Base-by-base conservation (phyloP, 2,329 filamentous ascomycete species). In the Blastomyces silverae region DNA sequence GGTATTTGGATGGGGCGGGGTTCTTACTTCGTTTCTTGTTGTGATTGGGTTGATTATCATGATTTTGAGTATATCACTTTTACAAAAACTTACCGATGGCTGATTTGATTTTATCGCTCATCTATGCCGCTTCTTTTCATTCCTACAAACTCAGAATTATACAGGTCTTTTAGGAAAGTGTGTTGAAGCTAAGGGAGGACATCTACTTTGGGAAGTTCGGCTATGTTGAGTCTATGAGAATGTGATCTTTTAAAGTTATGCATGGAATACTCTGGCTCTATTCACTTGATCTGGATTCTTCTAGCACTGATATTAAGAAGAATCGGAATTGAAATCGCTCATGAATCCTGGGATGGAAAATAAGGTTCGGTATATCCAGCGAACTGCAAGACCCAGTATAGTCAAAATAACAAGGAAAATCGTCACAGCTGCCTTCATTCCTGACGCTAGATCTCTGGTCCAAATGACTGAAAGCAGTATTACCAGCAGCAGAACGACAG, bases 1-100 rank as follows among this genome's bases (percentile, higher is more conserved):
- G 91, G 90, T 97, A 25, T 83, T 99, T 73, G 94, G 94, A 66
- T 99, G 94, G 94, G 97, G 97, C 78, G 90, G 91, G 53, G 97
- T 99, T 74, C 89, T 90, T 25, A 78, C 97, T 63, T 83, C 99
- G 69, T 96, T 97, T 71, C 88, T 97, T 67, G 93, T 97, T 63
- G 97, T 92, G 59, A 94, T 97, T 73, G 94, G 93, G 64, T 68
- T 97, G 77, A 81, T 99, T 67, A 89, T 96, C 73, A 97, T 97
- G 92, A 96, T 97, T 72, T 80, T 97, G 76, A 97, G 92, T 79
- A 94, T 97, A 74, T 85, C 88, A 70, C 83, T 96, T 64, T 79
- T 97, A 69, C 84, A 86, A 70, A 84, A 89, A 72, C 71, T 82
- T 69, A 80, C 78, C 1, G 80, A 81, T 66, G 79, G 80, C 46